Evolutionary conservation across 2,329 filamentous ascomycete species (phyloP), one percentile per base, ranked within the genome.

Genomic region (Aspergillus unguis): DNA sequence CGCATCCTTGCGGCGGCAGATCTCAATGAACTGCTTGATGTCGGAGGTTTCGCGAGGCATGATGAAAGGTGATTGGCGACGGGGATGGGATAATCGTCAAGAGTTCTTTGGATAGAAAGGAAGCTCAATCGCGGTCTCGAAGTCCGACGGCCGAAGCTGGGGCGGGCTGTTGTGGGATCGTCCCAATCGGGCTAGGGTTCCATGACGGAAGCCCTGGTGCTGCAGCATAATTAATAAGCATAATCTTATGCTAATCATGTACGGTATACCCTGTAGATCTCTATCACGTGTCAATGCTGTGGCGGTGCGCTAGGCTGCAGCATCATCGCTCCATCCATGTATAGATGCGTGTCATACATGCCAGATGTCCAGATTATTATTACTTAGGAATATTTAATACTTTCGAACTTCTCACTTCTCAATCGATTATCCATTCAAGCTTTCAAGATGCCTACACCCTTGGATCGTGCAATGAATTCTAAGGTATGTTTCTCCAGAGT

Each of bases 1-100:
- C 77, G 94, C 94, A 86, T 99, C 95, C 85, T 96, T 95, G 78
- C 94, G 89, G 80, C 92, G 88, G 87, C 90, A 96, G 85, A 99
- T 96, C 88, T 97, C 94, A 79, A 99, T 95, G 90, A 99, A 99
- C 85, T 96, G 77, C 76, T 99, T 97, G 85, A 97, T 97, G 77
- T 97, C 94, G 76, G 86, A 89, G 78, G 96, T 88, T 89, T 97
- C 91, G 75, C 85, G 84, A 86, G 94, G 92, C 94, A 99, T 99
- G 79, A 81, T 95, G 89, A 79, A 76, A 50, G 43, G 48, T 54
- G 38, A 40, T 54, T 57, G 49, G 53, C 47, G 61, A 58, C 51
- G 42, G 55, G 51, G 49, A 37, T 49, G 42, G 36, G 48, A 48
- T 53, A 42, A 45, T 57, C 44, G 50, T 53, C 38, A 33, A 50